Base-by-base conservation (phyloP, 768 basidiomycete genomes). In the Lenzites betulinus region DNA sequence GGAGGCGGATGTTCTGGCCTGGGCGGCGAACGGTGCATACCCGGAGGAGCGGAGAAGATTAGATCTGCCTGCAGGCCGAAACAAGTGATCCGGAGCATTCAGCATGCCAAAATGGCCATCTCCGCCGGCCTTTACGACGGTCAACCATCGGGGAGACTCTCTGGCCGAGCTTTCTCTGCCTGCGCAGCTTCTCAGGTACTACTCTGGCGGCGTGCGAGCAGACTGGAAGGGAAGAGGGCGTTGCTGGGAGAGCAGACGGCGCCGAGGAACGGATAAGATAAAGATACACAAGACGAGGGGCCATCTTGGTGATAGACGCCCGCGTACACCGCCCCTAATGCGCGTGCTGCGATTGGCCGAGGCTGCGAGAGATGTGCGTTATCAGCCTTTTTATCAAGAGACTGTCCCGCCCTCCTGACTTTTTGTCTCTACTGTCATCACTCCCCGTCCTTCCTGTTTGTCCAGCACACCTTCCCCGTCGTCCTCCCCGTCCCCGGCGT, bases 301-400 rank as follows among this genome's bases (percentile, higher is more conserved):
- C 28, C 46, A 58, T 57, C 51, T 52, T 44, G 54, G 38, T 58
- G 61, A 62, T 62, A 62, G 61, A 49, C 61, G 61, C 61, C 44
- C 6, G 44, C 4, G 7, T 30, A 20, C 61, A 58, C 54, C 5
- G 60, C 44, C 55, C 51, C 51, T 54, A 62, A 62, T 62, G 61
- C 30, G 26, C 46, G 51, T 1, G 51, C 55, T 54, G 51, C 15
- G 61, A 62, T 62, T 62, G 61, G 61, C 51, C 36, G 38, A 22
- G 43, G 28, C 23, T 26, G 38, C 12, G 43, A 41, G 53, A 56
- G 50, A 47, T 62, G 55, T 55, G 54, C 20, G 61, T 62, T 62
- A 62, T 62, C 61, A 52, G 54, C 55, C 50, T 48, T 62, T 62
- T 62, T 62, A 62, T 62, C 61, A 62, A 62, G 61, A 62, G 54